phyloP scores from a whole-genome alignment of 164 flowering plant genomes.

The Sedum album region DNA sequence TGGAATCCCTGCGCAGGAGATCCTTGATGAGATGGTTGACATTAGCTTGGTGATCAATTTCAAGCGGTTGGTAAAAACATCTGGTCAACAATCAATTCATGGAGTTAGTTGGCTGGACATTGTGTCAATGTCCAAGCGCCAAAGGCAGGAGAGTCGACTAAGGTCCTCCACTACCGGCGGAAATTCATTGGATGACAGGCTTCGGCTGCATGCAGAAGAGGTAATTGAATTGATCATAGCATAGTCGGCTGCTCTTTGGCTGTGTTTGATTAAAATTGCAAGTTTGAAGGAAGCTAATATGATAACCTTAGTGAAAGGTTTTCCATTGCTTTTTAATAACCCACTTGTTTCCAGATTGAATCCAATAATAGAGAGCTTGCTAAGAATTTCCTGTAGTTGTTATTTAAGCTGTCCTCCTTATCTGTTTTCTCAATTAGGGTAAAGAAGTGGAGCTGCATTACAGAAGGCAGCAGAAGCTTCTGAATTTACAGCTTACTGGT shows the following conservation, averaged over 20 bases:
- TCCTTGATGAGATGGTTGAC: slow-evolving; percentile 39
- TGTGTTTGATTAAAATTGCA: neutral
- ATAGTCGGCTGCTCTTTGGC: too few relatives aligned
- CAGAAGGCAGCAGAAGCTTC: slow-evolving; percentile 67
- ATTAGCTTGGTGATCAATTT: slow-evolving; percentile 41
- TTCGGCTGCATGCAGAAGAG: slow-evolving; percentile 14
- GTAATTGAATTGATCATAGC: too few relatives aligned
- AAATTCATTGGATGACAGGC: slow-evolving; percentile 23
- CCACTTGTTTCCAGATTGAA: too few relatives aligned
- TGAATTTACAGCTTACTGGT: slow-evolving; percentile 58
- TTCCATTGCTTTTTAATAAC: too few relatives aligned
- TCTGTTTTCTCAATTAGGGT: slow-evolving; percentile 26
- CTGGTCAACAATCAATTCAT: slow-evolving; percentile 10
- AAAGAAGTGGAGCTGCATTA: slow-evolving; percentile 83
- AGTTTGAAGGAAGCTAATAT: neutral
- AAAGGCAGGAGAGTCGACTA: neutral
- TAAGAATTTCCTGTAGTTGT: too few relatives aligned
- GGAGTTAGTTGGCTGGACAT: slow-evolving; percentile 9
- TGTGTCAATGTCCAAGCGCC: slow-evolving; percentile 4
- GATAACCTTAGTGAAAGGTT: neutral
- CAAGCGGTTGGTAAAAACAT: slow-evolving; percentile 19
- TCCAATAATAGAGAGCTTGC: neutral
- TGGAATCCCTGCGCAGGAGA: slow-evolving; percentile 24
- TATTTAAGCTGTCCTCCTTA: neutral
- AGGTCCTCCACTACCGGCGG: slow-evolving; percentile 13